These are phyloP conservation scores for Neurospora sp. DNA, from an alignment of 495 filamentous ascomycete species.

Conservation along the genomic window DNA sequence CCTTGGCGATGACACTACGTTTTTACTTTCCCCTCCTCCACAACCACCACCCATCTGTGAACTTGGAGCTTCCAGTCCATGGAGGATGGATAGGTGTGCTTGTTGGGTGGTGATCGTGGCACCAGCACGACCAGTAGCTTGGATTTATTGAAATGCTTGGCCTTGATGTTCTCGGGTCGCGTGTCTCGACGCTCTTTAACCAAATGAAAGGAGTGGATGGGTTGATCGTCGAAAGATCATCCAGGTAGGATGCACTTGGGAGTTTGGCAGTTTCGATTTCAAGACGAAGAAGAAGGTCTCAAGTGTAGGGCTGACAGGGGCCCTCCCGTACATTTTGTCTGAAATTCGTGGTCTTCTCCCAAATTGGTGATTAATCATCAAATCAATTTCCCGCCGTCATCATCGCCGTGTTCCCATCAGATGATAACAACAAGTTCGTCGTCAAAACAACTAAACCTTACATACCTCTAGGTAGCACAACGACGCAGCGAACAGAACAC, in stretches of 20 bases:
- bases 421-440: background rate
- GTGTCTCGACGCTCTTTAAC: background rate
- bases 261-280: background rate
- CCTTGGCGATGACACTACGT: background rate
- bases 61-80: background rate
- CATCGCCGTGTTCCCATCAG: background rate
- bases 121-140: background rate
- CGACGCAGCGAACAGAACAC: too few species aligned
- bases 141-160: background rate
- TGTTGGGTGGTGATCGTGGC: background rate
- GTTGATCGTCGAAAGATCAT: background rate
- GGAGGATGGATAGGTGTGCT: background rate
- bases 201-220: too few species aligned
- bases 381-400: background rate
- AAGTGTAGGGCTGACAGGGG: background rate
- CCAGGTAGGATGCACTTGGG: background rate
- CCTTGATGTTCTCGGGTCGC: background rate
- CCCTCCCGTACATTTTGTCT: background rate
- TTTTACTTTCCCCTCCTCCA: background rate
- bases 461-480: too few species aligned
- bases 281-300: background rate
- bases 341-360: background rate
- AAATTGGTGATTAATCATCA: background rate
- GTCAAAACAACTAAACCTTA: too few species aligned
- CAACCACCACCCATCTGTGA: background rate